Evolutionary conservation across 371 early-diverging fungal genomes (phyloP), one percentile per base, ranked within the genome.

Genomic region (Mucor circinelloides): DNA sequence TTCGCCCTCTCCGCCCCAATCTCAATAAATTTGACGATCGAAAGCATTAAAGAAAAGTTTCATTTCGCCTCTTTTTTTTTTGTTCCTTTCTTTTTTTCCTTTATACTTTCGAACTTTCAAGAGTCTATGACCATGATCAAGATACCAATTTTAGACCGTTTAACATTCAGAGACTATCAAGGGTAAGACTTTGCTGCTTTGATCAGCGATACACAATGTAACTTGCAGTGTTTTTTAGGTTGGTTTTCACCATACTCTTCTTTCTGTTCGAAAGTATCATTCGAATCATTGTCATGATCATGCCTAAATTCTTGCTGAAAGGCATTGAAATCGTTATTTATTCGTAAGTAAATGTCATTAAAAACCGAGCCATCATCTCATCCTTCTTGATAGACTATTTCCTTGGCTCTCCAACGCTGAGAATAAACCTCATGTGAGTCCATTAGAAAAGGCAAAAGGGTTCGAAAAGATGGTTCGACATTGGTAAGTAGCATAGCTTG

Each of bases 381-480:
- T 34, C 21, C 55, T 0, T 55, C 3, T 58, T 34, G 8, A 3
- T 46, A 86, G 87, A 48, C 27, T 71, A 7, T 84, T 84, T 64
- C 86, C 85, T 10, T 86, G 86, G 87, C 61, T 85, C 40, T 74
- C 79, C 7, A 82, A 82, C 28, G 66, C 76, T 28, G 83, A 87
- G 32, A 60, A 69, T 27, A 73, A 83, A 19, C 82, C 86, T 7
- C 87, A 81, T 48, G 88, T 86, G 31, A 85, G 86, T 19, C 81
- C 81, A n/a, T 75, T 89, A 9, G 88, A 90, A 70, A 79, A 75
- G 25, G 83, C 90, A 9, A 78, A 85, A 69, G 82, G 80, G 8
- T 86, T 89, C 38, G 90, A 90, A 60, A 83, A 86, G 48, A 89
- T 92, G 86, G 86, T 89, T 40, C 78, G 82, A 17, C 76, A 86